Evolutionary conservation across 352 stramenopile genomes (phyloP).

Genomic region (Pythium pyrilobum): DNA sequence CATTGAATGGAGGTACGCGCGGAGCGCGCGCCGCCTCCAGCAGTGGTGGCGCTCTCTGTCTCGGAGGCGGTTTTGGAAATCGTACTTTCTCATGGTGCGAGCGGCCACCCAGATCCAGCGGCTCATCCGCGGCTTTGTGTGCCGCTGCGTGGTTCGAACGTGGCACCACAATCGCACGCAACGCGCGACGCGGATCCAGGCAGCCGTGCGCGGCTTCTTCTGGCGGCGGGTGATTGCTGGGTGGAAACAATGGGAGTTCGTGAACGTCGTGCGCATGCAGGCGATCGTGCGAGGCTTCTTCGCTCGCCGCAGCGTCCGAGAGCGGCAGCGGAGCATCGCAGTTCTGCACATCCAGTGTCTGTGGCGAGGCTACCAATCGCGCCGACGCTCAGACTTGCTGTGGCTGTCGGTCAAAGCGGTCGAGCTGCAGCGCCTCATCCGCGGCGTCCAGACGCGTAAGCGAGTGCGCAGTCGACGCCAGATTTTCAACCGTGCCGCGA

Average conservation of each 20-base stretch:
- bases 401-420: slow-evolving; percentile 43
- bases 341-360: slow-evolving; percentile 55
- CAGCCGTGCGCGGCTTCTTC: slow-evolving; percentile 49
- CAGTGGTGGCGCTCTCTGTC: slow-evolving; percentile 48
- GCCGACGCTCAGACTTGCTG: slow-evolving; percentile 38
- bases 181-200: slow-evolving; percentile 51
- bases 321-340: slow-evolving; percentile 25
- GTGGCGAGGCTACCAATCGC: slow-evolving; percentile 43
- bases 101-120: slow-evolving; percentile 53
- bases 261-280: slow-evolving; percentile 63
- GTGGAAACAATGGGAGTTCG: slow-evolving; percentile 51
- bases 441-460: slow-evolving; percentile 43
- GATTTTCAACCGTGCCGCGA: slow-evolving; percentile 21
- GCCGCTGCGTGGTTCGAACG: slow-evolving; percentile 32
- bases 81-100: slow-evolving; percentile 34
- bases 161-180: slow-evolving; percentile 56
- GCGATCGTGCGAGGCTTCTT: slow-evolving; percentile 51
- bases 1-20: slow-evolving; percentile 47
- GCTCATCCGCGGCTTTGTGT: slow-evolving; percentile 42
- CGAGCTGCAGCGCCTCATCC: slow-evolving; percentile 51
- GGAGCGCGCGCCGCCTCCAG: slow-evolving; percentile 45
- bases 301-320: slow-evolving; percentile 9
- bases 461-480: slow-evolving; percentile 16
- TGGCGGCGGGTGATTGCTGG: slow-evolving; percentile 35
- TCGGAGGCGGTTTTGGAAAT: slow-evolving; percentile 35